Evolutionary conservation across 2,329 filamentous ascomycete genomes (phyloP), one percentile per base, ranked within the genome.

Genomic region (Madurella mycetomatis): DNA sequence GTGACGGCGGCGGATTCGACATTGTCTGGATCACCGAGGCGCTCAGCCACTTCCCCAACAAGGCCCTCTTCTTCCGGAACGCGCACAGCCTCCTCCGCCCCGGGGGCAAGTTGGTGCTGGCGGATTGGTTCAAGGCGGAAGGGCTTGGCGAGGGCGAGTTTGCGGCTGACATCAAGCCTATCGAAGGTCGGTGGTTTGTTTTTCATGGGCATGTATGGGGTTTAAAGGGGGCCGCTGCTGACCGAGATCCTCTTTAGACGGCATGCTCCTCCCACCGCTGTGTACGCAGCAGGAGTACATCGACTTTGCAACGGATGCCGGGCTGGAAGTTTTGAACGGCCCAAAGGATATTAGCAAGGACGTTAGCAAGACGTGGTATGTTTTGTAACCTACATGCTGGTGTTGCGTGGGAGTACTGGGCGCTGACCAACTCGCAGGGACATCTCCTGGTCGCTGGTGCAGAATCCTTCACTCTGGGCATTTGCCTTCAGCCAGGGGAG

Each of bases 21-120:
- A 74, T 72, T 42, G 79, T 84, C 18, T 85, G 81, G 81, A 83
- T 84, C 64, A 81, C 78, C 47, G 81, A 84, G 65, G 81, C 81
- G 2, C 73, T 84, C 55, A 82, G 78, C 60, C 81, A 84, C 65
- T 76, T 84, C 54, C 80, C 80, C 0, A 74, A 83, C 62, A 84
- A 84, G 65, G 69, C 72, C 1, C 67, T 83, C 2, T 84, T 84
- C 68, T 84, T 84, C 63, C 65, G 67, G 25, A 83, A 83, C 56
- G 75, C 76, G 1, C 69, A 69, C 31, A 69, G 67, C 45, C 68
- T 84, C 34, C 67, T 85, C 47, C 75, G 70, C 39, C 54, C 68
- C 0, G 76, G 76, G 0, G 79, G 78, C 1, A 79, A 76, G 65
- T 65, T 85, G 43, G 79, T 81, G 4, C 68, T 85, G 50, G 80